These are phyloP conservation scores for Puccinia polysora DNA, from an alignment of 1,284 basidiomycete genomes.

Conservation along the genomic window DNA sequence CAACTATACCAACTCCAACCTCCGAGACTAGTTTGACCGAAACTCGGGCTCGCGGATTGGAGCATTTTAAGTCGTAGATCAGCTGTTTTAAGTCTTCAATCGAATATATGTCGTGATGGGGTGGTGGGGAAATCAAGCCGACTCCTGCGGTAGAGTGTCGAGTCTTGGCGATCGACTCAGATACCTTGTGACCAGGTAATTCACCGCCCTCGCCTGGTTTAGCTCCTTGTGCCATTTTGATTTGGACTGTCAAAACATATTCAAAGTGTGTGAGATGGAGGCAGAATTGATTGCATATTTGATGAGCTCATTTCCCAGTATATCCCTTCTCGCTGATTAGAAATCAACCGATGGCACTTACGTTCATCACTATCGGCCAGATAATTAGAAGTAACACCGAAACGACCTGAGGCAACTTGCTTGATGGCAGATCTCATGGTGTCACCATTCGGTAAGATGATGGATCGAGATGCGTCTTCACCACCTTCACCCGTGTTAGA, in stretches of 20 bases:
- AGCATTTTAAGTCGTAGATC: constrained; percentile 91
- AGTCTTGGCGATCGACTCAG: constrained; percentile 82
- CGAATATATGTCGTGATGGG: constrained; percentile 95
- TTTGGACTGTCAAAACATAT: constrained; percentile 68
- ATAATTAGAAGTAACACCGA: constrained; percentile 87
- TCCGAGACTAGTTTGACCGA: constrained; percentile 96
- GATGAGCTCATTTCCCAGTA: no score
- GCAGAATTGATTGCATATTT: no score
- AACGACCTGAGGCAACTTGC: constrained; percentile 89
- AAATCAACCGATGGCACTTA: neutral
- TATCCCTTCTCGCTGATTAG: neutral
- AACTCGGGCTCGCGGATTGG: constrained; percentile 83
- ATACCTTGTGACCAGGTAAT: constrained; percentile 92
- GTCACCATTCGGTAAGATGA: constrained; percentile 69
- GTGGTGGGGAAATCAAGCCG: constrained; percentile 89
- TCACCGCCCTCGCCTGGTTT: constrained; percentile 96
- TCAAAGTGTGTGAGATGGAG: no score
- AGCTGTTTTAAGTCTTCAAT: constrained; percentile 88
- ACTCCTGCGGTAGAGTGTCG: constrained; percentile 94
- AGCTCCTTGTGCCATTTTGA: constrained; percentile 97
- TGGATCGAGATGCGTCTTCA: constrained; percentile 87
- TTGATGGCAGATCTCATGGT: constrained; percentile 92
- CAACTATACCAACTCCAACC: constrained; percentile 93
- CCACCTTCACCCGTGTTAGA: constrained; percentile 97
- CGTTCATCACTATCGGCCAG: constrained; percentile 84